These are phyloP conservation scores for Rhododendron simsii DNA, from an alignment of 148 eudicot species.

Conservation along the genomic window DNA sequence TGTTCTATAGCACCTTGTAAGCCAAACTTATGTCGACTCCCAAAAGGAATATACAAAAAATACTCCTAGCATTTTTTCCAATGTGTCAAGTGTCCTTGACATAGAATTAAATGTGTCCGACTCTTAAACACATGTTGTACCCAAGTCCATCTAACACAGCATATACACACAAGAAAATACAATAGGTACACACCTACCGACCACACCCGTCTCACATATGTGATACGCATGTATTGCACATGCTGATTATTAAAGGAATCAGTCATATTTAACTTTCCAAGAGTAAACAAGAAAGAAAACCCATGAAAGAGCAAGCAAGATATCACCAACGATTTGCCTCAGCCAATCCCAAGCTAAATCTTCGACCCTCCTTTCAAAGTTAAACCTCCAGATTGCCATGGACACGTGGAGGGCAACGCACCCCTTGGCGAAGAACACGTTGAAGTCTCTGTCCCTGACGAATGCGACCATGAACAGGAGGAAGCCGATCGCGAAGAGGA, in stretches of 20 bases:
- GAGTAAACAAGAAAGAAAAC: conserved; percentile 24
- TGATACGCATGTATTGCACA: not conserved
- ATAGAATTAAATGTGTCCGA: not conserved
- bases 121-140: not conserved
- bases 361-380: conserved; percentile 18
- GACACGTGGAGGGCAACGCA: conserved; percentile 6
- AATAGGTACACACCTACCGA: no score
- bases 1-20: no score
- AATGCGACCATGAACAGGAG: conserved; percentile 13
- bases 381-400: conserved; percentile 22
- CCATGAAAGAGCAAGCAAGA: conserved; percentile 19
- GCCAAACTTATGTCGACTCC: no score
- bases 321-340: conserved; percentile 17
- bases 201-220: no score
- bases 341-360: conserved; percentile 22
- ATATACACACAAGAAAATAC: not conserved
- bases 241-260: not conserved
- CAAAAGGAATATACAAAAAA: no score
- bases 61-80: no score
- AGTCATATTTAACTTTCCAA: conserved; percentile 23
- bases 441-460: conserved; percentile 11
- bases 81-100: not conserved
- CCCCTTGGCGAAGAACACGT: conserved; percentile 13
- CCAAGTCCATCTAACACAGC: not conserved
- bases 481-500: conserved; percentile 8